Base-by-base conservation (phyloP, 1,284 basidiomycete species). In the Ganoderma lucidum region DNA sequence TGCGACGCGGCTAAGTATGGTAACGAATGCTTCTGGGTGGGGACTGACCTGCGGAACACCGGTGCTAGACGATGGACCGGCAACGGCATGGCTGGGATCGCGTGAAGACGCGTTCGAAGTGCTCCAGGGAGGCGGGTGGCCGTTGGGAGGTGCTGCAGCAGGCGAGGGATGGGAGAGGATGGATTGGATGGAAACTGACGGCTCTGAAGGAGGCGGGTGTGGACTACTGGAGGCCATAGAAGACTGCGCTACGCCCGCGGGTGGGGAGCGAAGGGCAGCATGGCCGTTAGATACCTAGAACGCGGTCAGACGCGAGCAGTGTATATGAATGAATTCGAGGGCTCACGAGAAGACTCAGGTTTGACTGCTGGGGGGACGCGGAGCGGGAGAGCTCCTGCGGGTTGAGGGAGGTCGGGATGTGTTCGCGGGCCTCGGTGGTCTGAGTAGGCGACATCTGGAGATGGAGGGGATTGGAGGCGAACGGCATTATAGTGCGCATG, bases 371-470 rank as follows among this genome's bases (percentile, higher is more conserved):
- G 9, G 85, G 82, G 1, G 84, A 82, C 6, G 79, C 74, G 0
- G 84, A 79, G 45, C 79, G 80, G 2, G 83, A 80, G 14, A 80
- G 76, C 66, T 80, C 72, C 55, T 82, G 80, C 73, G 80, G 79
- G 77, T 79, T 69, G 60, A 73, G 70, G 64, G 74, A 77, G 65
- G 76, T 70, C 19, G 75, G 71, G 67, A 75, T 69, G 69, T 78
- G 81, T 60, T 80, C 80, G 64, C 80, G 81, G 60, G 78, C 76
- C 62, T 82, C 79, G 30, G 75, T 71, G 4, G 79, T 80, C 53
- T 80, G 76, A 35, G 81, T 78, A 75, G 84, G 80, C 73, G 83
- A 80, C 84, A 86, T 86, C 67, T 81, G 79, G 76, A 80, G 78
- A 76, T 79, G 81, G 77, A 79, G 80, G 73, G 76, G 76, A 71